These are phyloP conservation scores for Candida maltosa DNA, from an alignment of 805 yeast genomes.

Conservation along the genomic window DNA sequence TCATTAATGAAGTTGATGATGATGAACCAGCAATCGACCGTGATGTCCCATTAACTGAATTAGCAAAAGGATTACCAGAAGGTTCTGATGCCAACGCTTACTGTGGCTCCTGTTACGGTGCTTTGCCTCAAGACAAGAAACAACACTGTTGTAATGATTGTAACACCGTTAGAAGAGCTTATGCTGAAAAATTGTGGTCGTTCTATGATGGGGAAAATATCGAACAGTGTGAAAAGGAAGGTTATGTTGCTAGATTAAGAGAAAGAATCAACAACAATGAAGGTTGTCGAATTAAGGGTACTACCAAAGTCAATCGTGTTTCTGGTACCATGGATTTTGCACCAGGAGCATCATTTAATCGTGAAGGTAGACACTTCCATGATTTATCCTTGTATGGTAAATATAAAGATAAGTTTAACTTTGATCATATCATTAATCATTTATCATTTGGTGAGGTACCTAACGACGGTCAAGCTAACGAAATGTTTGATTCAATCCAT, in stretches of 20 bases:
- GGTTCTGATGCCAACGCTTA: constrained; percentile 30
- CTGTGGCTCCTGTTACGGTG: constrained; percentile 93
- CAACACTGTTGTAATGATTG: constrained; percentile 82
- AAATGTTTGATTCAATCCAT: constrained; percentile 39
- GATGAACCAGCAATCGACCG: constrained; percentile 21
- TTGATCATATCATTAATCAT: constrained; percentile 76
- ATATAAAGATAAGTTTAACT: constrained; percentile 56
- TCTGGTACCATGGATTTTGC: constrained; percentile 94
- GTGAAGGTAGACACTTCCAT: constrained; percentile 68
- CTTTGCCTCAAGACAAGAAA: constrained; percentile 53
- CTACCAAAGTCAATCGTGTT: constrained; percentile 75
- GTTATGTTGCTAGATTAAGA: constrained; percentile 65
- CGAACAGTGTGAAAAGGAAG: constrained; percentile 87
- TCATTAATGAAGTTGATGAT: constrained; percentile 24
- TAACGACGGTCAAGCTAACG: constrained; percentile 18
- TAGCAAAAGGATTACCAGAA: constrained; percentile 29
- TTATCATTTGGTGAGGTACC: constrained; percentile 68
- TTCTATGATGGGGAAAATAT: constrained; percentile 85
- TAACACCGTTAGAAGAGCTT: constrained; percentile 75
- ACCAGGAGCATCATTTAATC: constrained; percentile 78
- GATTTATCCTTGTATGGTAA: constrained; percentile 73
- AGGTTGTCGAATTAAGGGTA: constrained; percentile 87
- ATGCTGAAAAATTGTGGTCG: constrained; percentile 77
- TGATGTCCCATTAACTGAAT: constrained; percentile 21
- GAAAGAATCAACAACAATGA: constrained; percentile 55